phyloP scores from a whole-genome alignment of 1,284 basidiomycete species.

The Cutaneotrichosporon cavernicola region DNA sequence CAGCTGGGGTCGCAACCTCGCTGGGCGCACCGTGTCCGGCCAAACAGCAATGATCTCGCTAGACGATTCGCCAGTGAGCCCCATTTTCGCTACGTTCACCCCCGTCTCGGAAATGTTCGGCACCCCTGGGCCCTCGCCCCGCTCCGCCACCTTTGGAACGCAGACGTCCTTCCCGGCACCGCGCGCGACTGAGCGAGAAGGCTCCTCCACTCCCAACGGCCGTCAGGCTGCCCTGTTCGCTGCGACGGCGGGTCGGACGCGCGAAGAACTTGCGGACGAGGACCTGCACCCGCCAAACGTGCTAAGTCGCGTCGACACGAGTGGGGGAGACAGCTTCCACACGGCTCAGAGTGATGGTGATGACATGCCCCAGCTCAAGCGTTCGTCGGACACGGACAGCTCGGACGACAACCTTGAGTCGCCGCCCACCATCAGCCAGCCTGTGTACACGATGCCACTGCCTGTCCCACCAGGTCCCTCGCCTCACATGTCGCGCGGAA shows the following conservation, averaged over 20 bases:
- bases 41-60: constrained; percentile 10
- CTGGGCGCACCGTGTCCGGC: constrained; percentile 21
- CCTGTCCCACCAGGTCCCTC: constrained; percentile 10
- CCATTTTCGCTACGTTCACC: neutral
- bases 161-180: neutral
- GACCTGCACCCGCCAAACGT: constrained; percentile 12
- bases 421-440: constrained; percentile 13
- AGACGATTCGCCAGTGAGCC: constrained; percentile 6
- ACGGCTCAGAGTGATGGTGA: constrained; percentile 11
- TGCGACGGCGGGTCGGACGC: neutral
- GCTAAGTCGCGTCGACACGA: neutral
- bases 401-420: constrained; percentile 12
- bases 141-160: constrained; percentile 9
- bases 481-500: neutral
- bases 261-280: constrained; percentile 4
- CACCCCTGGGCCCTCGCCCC: neutral
- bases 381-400: constrained; percentile 4
- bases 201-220: neutral
- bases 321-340: constrained; percentile 3
- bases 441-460: constrained; percentile 16
- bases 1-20: constrained; percentile 14
- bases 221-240: constrained; percentile 6
- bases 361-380: constrained; percentile 12
- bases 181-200: neutral
- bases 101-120: constrained; percentile 5